Evolutionary conservation across 345 rosid genomes (phyloP).

Genomic region (Fremontodendron californicum): DNA sequence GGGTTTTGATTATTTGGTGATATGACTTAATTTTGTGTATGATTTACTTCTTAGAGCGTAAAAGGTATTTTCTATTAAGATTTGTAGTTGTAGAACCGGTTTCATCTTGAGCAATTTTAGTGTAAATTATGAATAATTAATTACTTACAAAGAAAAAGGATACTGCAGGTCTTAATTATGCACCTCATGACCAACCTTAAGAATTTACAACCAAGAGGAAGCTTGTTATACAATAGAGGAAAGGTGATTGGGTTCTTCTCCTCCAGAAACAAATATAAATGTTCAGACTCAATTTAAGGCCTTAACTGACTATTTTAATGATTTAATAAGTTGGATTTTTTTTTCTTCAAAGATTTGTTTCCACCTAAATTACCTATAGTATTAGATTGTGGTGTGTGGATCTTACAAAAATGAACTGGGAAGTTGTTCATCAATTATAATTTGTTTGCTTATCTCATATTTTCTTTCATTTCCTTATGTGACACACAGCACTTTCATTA

Average conservation of each 20-base stretch:
- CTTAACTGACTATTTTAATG: not conserved
- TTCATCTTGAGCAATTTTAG: not conserved
- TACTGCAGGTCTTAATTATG: not conserved
- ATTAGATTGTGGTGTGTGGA: not conserved
- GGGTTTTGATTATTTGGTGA: not conserved
- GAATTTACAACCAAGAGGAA: not conserved
- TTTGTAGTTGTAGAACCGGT: not conserved
- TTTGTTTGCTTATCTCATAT: not conserved
- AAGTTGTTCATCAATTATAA: not conserved
- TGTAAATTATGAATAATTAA: not conserved
- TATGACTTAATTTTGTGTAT: not conserved
- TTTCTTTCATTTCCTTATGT: not conserved
- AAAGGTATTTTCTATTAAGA: not conserved
- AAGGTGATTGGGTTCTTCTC: not conserved
- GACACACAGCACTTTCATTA: not conserved
- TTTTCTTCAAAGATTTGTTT: not conserved
- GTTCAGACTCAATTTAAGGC: not conserved
- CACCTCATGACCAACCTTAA: not conserved
- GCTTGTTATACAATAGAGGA: not conserved
- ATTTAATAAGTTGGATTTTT: not conserved
- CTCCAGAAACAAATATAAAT: not conserved
- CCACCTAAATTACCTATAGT: not conserved
- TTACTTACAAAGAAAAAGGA: conserved; percentile 5
- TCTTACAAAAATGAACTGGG: not conserved
- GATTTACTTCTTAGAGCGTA: not conserved